phyloP scores from a whole-genome alignment of 805 yeast genomes.

The Wickerhamiella alocasiicola region DNA sequence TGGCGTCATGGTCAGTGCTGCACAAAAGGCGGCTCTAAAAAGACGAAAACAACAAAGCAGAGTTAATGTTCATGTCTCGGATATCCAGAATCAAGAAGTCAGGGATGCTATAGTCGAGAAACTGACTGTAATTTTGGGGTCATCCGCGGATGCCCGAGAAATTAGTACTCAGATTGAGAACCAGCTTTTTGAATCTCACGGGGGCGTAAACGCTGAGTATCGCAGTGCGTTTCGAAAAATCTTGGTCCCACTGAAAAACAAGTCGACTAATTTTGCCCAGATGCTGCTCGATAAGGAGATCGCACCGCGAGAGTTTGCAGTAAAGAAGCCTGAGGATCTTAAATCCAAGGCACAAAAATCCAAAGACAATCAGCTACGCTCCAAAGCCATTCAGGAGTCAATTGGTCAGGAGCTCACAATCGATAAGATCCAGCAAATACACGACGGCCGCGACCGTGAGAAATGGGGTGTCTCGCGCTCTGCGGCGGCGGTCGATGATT shows the following conservation, averaged over 20 bases:
- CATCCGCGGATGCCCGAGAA: conserved; percentile 1
- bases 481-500: conserved; percentile 31
- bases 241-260: conserved; percentile 22
- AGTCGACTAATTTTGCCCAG: conserved; percentile 19
- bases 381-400: conserved; percentile 22
- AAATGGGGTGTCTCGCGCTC: conserved; percentile 33
- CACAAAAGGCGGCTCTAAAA: conserved; percentile 7
- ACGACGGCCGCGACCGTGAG: conserved; percentile 32
- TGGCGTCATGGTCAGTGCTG: no score
- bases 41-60: conserved; percentile 3
- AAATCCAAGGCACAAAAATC: conserved; percentile 20
- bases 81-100: conserved; percentile 4
- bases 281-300: conserved; percentile 22
- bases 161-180: conserved; percentile 22
- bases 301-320: conserved; percentile 24
- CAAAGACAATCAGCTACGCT: conserved; percentile 22
- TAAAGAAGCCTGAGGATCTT: conserved; percentile 24
- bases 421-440: conserved; percentile 26
- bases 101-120: conserved; percentile 1
- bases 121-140: background rate
- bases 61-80: background rate
- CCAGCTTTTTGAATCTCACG: conserved; percentile 17
- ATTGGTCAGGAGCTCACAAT: conserved; percentile 25
- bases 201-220: conserved; percentile 19
- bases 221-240: conserved; percentile 24